Percentiles rank a stretch among this genome's conserved stretches.
Conservation (phyloP, 108 stramenopile species). For the Nannochloropsis oceanica region DNA sequence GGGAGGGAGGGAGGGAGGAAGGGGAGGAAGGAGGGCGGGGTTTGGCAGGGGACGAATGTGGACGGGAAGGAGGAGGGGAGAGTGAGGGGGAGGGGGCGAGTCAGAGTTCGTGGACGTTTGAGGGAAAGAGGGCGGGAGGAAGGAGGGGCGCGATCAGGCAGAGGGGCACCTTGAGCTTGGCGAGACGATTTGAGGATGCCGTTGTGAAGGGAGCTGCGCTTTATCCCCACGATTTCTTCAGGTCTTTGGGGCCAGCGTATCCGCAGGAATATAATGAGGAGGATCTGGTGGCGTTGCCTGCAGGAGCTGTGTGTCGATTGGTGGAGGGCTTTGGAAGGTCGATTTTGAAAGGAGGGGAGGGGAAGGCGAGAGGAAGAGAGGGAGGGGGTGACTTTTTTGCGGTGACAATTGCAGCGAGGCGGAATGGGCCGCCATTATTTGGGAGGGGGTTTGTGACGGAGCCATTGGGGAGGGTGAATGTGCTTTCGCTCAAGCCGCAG, state of each 20-base stretch:
- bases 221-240: background rate
- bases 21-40: background rate
- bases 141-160: background rate
- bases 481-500: background rate
- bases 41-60: background rate
- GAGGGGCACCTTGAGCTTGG: background rate
- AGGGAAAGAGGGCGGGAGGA: background rate
- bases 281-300: background rate
- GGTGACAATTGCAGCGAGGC: background rate
- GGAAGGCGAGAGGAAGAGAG: background rate
- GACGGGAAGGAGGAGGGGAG: background rate
- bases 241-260: background rate
- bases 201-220: background rate
- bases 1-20: background rate
- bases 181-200: background rate
- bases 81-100: background rate
- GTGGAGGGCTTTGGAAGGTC: background rate
- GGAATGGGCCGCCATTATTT: background rate
- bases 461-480: background rate
- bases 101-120: background rate
- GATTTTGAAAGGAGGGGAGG: background rate
- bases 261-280: background rate
- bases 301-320: background rate
- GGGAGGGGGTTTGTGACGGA: background rate
- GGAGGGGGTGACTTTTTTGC: background rate